These are phyloP conservation scores for Melastoma malabathricum DNA, from an alignment of 345 rosid species.

Conservation along the genomic window DNA sequence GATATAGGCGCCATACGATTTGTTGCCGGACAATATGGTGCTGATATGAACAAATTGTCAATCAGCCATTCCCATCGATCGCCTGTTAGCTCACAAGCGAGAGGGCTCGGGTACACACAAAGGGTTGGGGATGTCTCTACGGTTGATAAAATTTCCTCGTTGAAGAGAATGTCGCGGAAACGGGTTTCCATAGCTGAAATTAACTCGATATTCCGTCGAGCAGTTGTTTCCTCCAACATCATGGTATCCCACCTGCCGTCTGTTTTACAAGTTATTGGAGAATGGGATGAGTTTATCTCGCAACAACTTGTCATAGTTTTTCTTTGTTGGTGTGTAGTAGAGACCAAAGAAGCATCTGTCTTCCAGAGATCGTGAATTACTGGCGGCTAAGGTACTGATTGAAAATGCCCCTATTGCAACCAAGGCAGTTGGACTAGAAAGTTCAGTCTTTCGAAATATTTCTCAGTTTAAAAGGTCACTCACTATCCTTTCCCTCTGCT, in stretches of 20 bases:
- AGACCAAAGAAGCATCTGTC: constrained; percentile 38
- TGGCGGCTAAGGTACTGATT: constrained; percentile 40
- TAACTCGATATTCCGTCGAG: constrained; percentile 34
- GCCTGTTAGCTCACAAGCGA: no score
- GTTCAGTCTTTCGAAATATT: constrained; percentile 47
- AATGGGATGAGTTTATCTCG: constrained; percentile 6
- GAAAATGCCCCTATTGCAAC: constrained; percentile 33
- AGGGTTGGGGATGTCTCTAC: constrained; percentile 3
- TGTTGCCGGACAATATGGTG: no score
- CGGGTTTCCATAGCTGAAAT: constrained; percentile 41
- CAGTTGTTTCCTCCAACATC: constrained; percentile 26
- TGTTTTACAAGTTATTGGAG: constrained; percentile 5
- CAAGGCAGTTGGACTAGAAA: constrained; percentile 21
- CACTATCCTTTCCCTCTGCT: background rate
- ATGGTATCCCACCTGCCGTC: constrained; percentile 28
- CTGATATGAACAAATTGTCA: no score
- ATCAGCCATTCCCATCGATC: no score
- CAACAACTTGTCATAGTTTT: constrained; percentile 1
- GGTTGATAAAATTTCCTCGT: constrained; percentile 1
- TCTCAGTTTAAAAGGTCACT: constrained; percentile 55
- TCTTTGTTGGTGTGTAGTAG: constrained; percentile 21
- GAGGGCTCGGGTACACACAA: no score
- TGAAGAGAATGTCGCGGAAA: constrained; percentile 17
- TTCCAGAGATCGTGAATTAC: constrained; percentile 43
- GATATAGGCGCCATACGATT: no score